Evolutionary conservation across 2,329 filamentous ascomycete genomes (phyloP).

Genomic region (Huntiella abstrusa): DNA sequence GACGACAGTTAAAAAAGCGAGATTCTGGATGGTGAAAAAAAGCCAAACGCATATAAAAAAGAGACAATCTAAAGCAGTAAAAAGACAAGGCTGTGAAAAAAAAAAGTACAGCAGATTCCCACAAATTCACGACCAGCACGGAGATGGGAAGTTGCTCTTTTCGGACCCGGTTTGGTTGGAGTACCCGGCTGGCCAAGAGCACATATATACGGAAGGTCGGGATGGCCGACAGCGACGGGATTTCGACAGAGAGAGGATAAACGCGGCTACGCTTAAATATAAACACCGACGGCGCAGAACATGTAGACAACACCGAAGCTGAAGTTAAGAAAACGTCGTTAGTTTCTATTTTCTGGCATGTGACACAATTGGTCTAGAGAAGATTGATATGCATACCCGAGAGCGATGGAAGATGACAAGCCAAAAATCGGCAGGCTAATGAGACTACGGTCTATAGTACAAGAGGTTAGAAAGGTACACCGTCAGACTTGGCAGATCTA

Average conservation of each 20-base stretch:
- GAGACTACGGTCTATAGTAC: slow-evolving; percentile 53
- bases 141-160: too few relatives aligned
- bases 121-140: too few relatives aligned
- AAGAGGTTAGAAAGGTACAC: not conserved
- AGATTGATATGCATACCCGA: slow-evolving; percentile 48
- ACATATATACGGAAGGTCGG: not conserved
- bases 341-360: too few relatives aligned
- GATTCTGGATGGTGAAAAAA: slow-evolving; percentile 10
- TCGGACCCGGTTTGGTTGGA: too few relatives aligned
- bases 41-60: slow-evolving; percentile 13
- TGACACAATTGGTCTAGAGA: not conserved
- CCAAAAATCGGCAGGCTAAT: slow-evolving; percentile 60
- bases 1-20: not conserved
- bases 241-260: not conserved
- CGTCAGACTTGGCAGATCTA: not conserved
- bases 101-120: too few relatives aligned
- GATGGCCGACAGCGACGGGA: not conserved
- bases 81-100: not conserved
- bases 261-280: slow-evolving; percentile 42
- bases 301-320: slow-evolving; percentile 93
- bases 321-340: slow-evolving; percentile 8
- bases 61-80: slow-evolving; percentile 13
- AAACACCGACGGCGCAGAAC: slow-evolving; percentile 97
- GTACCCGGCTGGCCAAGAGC: too few relatives aligned
- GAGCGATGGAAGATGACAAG: slow-evolving; percentile 67